Evolutionary conservation across 129 eudicot genomes (phyloP).

Genomic region (Pulicaria dysenterica): DNA sequence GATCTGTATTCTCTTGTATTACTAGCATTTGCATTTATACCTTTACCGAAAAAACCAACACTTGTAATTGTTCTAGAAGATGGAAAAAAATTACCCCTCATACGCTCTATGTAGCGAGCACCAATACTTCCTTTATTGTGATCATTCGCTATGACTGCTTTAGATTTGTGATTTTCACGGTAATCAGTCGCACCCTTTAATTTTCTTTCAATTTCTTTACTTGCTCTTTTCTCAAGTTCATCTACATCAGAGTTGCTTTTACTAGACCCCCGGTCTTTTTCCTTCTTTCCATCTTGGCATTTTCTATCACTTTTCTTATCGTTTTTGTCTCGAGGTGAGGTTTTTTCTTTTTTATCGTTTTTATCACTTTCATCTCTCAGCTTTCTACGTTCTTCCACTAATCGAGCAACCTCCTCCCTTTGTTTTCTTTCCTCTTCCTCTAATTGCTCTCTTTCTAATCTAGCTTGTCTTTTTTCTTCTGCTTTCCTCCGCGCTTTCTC

Average conservation of each 20-base stretch:
- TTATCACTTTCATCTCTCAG: conserved; percentile 65
- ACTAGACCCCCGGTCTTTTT: conserved; percentile 67
- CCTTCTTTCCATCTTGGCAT: conserved; percentile 67
- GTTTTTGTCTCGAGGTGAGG: conserved; percentile 49
- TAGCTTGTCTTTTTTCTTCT: conserved; percentile 87
- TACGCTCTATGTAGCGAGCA: conserved; percentile 69
- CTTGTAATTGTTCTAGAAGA: conserved; percentile 76
- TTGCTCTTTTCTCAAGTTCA: conserved; percentile 64
- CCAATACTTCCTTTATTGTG: conserved; percentile 64
- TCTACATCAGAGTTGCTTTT: conserved; percentile 89
- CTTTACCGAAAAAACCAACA: conserved; percentile 67
- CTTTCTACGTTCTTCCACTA: conserved; percentile 87
- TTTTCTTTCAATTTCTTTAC: conserved; percentile 57
- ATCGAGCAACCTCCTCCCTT: conserved; percentile 87
- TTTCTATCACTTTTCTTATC: conserved; percentile 64
- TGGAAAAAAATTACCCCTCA: conserved; percentile 82
- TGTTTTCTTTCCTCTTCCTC: conserved; percentile 95
- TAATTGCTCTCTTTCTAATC: conserved; percentile 73
- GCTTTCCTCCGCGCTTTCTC: conserved; percentile 97
- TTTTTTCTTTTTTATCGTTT: conserved; percentile 51
- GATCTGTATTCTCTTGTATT: conserved; percentile 62
- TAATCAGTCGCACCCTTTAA: conserved; percentile 49
- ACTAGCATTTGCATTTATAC: conserved; percentile 38
- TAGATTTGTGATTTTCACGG: conserved; percentile 45
- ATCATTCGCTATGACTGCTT: conserved; percentile 35